These are phyloP conservation scores for Entomortierella lignicola DNA, from an alignment of 192 early-diverging fungal genomes.

Conservation along the genomic window DNA sequence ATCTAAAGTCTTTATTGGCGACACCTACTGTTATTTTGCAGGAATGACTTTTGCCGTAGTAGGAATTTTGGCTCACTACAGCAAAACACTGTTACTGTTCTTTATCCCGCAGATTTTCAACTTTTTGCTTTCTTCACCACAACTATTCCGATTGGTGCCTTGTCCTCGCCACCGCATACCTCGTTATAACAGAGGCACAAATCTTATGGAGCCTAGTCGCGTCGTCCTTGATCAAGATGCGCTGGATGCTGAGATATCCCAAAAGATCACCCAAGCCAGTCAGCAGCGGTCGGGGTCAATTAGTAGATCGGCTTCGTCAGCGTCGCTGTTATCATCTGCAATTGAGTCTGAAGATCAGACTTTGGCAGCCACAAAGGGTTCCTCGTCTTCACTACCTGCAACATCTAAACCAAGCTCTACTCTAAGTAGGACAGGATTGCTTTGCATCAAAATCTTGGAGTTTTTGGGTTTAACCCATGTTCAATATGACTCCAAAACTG, in stretches of 20 bases:
- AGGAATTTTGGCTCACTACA: constrained; percentile 93
- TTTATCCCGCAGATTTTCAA: constrained; percentile 98
- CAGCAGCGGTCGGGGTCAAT: constrained; percentile 11
- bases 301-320: constrained; percentile 20
- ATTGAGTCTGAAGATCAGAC: background rate
- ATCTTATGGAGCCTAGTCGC: constrained; percentile 36
- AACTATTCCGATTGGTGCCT: constrained; percentile 92
- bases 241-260: constrained; percentile 15
- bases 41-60: constrained; percentile 99
- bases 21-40: constrained; percentile 97
- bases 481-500: constrained; percentile 59
- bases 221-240: constrained; percentile 35
- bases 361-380: background rate
- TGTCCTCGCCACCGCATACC: constrained; percentile 98
- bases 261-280: constrained; percentile 1
- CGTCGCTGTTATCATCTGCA: background rate
- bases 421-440: constrained; percentile 48
- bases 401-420: background rate
- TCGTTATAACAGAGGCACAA: constrained; percentile 56
- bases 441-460: constrained; percentile 67
- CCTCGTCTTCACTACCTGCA: background rate
- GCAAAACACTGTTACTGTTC: constrained; percentile 92
- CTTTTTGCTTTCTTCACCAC: constrained; percentile 95
- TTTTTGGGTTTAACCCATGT: constrained; percentile 64
- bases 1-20: constrained; percentile 93